Evolutionary conservation across 768 basidiomycete genomes (phyloP), one percentile per base, ranked within the genome.

Genomic region (Leccinum longicurvipes): DNA sequence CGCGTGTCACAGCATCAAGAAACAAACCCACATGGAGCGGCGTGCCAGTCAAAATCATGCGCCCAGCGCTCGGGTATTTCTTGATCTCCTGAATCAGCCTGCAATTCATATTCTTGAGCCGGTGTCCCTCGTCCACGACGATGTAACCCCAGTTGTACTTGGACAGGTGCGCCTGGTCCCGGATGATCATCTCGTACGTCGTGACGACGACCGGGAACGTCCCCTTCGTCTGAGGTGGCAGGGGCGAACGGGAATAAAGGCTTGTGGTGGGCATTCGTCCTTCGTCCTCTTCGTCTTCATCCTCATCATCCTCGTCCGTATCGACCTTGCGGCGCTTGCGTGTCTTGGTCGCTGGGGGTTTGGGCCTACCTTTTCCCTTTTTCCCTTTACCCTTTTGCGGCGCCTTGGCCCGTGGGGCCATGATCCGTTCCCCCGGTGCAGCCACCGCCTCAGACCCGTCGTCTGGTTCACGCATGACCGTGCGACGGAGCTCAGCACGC

Each of bases 1-100:
- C 10, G n/a, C 10, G 10, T n/a, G 17, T 36, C 34, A 19, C 11
- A 41, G 17, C 17, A 27, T 19, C 29, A 36, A 7, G 39, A 19
- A 14, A 72, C 85, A 19, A 14, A 72, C 85, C 54, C 57, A 94
- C 95, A 72, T 98, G 95, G 34, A 99, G 73, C 7, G 97, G 97
- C 17, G 97, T 99, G 28, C 97, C 97, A 1, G 95, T 98, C 58
- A 99, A 73, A 55, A 99, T 89, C 83, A 98, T 89, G 47, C 97
- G 77, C 41, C 93, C 91, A 0, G 89, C 92, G 52, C 86, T 86
- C 2, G 77, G 75, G 67, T 93, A 94, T 63, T 84, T 83, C 74
- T 94, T 95, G 62, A 99, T 88, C 70, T 96, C 93, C 55, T 80
- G 79, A 72, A 98, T 91, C 15, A 98, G 82, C 74, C 83, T 87